These are phyloP conservation scores for Arthroderma sp. DNA, from an alignment of 2,329 filamentous ascomycete species.

Conservation along the genomic window DNA sequence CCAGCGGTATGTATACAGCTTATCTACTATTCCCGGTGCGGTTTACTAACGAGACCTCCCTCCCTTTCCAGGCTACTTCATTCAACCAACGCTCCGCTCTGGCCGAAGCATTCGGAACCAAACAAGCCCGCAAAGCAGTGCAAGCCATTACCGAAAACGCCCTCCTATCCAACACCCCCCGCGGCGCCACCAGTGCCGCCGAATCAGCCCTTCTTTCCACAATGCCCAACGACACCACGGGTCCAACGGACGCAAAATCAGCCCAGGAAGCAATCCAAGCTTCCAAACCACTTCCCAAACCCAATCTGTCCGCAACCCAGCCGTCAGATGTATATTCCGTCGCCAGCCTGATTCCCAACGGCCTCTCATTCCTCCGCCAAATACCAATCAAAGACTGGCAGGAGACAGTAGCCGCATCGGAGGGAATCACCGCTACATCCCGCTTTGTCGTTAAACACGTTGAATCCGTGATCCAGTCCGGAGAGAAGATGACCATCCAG, in stretches of 20 bases:
- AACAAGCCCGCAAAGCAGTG: constrained; percentile 36
- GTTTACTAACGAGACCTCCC: not conserved
- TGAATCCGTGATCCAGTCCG: constrained; percentile 24
- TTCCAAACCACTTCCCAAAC: constrained; percentile 32
- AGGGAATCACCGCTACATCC: constrained; percentile 26
- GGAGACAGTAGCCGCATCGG: constrained; percentile 22
- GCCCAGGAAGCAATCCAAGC: constrained; percentile 31
- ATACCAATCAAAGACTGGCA: constrained; percentile 34
- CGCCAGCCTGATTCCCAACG: constrained; percentile 29
- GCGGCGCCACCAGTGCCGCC: constrained; percentile 22
- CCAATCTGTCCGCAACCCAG: constrained; percentile 30
- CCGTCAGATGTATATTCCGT: constrained; percentile 35
- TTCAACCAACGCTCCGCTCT: constrained; percentile 29
- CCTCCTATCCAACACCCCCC: constrained; percentile 29
- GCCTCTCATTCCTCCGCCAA: constrained; percentile 27
- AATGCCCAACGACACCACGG: constrained; percentile 24
- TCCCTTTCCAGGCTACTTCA: constrained; percentile 23
- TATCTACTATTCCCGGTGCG: too few relatives aligned
- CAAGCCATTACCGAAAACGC: constrained; percentile 36
- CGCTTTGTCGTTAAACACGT: constrained; percentile 34
- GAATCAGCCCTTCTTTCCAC: constrained; percentile 32
- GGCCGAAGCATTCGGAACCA: constrained; percentile 38
- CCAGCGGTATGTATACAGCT: not conserved
- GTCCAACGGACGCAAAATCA: constrained; percentile 20
- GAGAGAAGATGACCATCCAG: constrained; percentile 29